phyloP scores from a whole-genome alignment of 495 filamentous ascomycete genomes.

The Podospora comata region DNA sequence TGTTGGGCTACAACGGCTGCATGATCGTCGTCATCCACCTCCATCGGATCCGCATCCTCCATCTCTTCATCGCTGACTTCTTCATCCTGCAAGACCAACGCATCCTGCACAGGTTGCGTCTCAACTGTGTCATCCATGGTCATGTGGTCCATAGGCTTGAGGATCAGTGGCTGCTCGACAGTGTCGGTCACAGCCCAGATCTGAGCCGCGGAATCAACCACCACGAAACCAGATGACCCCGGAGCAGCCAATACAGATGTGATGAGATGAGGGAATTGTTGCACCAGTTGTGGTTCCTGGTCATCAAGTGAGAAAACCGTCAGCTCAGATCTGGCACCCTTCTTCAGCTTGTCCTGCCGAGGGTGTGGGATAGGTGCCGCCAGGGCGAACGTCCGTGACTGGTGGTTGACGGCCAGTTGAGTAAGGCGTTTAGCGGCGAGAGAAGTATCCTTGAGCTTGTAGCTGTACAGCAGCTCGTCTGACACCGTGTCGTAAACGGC shows the following conservation, averaged over 20 bases:
- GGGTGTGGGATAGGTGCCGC: constrained; percentile 42
- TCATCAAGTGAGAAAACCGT: constrained; percentile 53
- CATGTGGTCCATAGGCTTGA: constrained; percentile 49
- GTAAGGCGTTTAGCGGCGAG: constrained; percentile 42
- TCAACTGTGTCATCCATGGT: constrained; percentile 32
- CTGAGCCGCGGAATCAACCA: constrained; percentile 58
- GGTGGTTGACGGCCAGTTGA: constrained; percentile 59
- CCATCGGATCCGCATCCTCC: constrained; percentile 32
- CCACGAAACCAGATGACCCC: constrained; percentile 57
- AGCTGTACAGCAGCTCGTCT: constrained; percentile 53
- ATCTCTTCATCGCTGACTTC: constrained; percentile 50
- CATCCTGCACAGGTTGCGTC: constrained; percentile 23
- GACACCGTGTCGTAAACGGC: constrained; percentile 65
- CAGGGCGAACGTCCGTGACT: constrained; percentile 57
- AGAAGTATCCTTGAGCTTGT: constrained; percentile 36
- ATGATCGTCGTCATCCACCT: constrained; percentile 41
- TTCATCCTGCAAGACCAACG: constrained; percentile 38
- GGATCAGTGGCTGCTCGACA: constrained; percentile 45
- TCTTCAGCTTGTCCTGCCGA: constrained; percentile 27
- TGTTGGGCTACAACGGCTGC: constrained; percentile 59
- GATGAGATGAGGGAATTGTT: constrained; percentile 47
- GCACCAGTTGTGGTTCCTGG: constrained; percentile 47
- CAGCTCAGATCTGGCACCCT: constrained; percentile 44
- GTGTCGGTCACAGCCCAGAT: constrained; percentile 52
- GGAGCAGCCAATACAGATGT: constrained; percentile 53